Evolutionary conservation across 1,284 basidiomycete species (phyloP).

Genomic region (Quambalaria eucalypti): DNA sequence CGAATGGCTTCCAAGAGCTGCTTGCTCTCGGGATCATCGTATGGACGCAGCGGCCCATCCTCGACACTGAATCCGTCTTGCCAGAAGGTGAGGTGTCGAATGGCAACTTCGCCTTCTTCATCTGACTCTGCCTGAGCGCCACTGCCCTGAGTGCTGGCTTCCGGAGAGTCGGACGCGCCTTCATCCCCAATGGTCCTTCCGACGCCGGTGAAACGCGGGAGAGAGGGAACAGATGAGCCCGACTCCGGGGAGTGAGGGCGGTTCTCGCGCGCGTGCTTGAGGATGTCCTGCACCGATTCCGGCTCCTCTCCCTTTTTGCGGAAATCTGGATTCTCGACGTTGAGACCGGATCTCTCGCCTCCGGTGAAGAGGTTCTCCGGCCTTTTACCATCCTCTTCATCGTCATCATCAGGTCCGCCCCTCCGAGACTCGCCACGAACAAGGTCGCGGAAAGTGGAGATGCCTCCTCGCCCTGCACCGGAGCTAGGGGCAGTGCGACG

Average conservation of each 20-base stretch:
- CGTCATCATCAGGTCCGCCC: slow-evolving; percentile 25
- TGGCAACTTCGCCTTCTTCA: slow-evolving; percentile 54
- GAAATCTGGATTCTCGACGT: slow-evolving; percentile 72
- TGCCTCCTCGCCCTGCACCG: slow-evolving; percentile 24
- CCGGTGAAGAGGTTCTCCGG: slow-evolving; percentile 44
- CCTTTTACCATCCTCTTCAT: slow-evolving; percentile 29
- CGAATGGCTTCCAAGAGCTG: slow-evolving; percentile 70
- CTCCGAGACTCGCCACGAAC: slow-evolving; percentile 7
- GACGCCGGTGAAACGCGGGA: slow-evolving; percentile 15
- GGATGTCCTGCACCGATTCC: slow-evolving; percentile 67
- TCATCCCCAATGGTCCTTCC: slow-evolving; percentile 11
- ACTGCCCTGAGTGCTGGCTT: neutral
- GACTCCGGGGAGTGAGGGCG: slow-evolving; percentile 6
- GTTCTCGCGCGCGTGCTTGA: slow-evolving; percentile 57
- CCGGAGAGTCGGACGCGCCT: neutral
- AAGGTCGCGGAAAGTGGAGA: slow-evolving; percentile 48
- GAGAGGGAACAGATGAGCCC: neutral
- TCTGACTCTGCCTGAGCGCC: slow-evolving; percentile 45
- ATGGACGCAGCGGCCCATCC: slow-evolving; percentile 74
- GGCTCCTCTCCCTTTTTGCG: slow-evolving; percentile 54
- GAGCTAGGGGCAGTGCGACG: slow-evolving; percentile 4
- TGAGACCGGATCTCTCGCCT: slow-evolving; percentile 63
- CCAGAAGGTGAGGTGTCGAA: slow-evolving; percentile 84
- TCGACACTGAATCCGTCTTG: slow-evolving; percentile 86
- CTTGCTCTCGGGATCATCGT: slow-evolving; percentile 71